Evolutionary conservation across 495 filamentous ascomycete genomes (phyloP).

Genomic region (Penicillium nucicola): DNA sequence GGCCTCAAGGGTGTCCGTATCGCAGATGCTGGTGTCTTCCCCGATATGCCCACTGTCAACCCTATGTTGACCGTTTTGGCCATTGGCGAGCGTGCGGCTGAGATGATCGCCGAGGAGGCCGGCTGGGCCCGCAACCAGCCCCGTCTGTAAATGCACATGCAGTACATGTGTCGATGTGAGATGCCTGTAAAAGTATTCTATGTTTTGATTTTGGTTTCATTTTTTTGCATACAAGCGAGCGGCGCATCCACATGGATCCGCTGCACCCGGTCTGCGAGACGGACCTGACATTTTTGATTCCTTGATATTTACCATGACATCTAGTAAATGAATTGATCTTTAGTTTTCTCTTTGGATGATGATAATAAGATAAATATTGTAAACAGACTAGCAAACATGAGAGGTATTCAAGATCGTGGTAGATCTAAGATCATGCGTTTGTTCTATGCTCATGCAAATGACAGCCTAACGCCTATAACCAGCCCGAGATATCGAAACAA

Average conservation of each 20-base stretch:
- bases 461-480: slow-evolving; percentile 2
- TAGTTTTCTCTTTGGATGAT: neutral
- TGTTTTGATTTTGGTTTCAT: slow-evolving; percentile 3
- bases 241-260: slow-evolving; percentile 9
- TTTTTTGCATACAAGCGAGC: slow-evolving; percentile 26
- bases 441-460: slow-evolving; percentile 1
- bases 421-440: neutral
- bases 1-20: slow-evolving; percentile 59
- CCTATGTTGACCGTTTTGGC: slow-evolving; percentile 65
- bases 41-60: slow-evolving; percentile 64
- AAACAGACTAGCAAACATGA: too few species aligned
- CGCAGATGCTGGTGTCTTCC: slow-evolving; percentile 67
- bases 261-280: slow-evolving; percentile 5
- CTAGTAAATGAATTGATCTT: neutral
- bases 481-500: slow-evolving; percentile 1
- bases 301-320: slow-evolving; percentile 2
- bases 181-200: slow-evolving; percentile 6
- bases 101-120: slow-evolving; percentile 59
- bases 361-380: too few species aligned
- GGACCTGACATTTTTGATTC: slow-evolving; percentile 2
- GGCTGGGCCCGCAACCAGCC: slow-evolving; percentile 57
- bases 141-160: slow-evolving; percentile 28
- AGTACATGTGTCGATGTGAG: slow-evolving; percentile 3
- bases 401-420: too few species aligned
- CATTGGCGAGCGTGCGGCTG: slow-evolving; percentile 62